Base-by-base conservation (phyloP, 2,329 filamentous ascomycete genomes). In the Botrytis porri region DNA sequence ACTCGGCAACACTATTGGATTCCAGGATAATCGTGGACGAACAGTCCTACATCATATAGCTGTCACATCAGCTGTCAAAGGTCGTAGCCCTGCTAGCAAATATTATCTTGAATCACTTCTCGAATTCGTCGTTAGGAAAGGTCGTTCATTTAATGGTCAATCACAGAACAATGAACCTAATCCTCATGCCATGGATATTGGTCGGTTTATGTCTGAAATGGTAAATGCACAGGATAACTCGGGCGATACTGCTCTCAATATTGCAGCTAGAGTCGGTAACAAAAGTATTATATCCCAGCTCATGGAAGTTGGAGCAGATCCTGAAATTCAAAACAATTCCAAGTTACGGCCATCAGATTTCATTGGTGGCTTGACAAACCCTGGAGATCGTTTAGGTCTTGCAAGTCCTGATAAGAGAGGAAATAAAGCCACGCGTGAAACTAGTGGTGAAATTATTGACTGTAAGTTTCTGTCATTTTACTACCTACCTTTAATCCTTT, bases 11-110 rank as follows among this genome's bases (percentile, higher is more conserved):
- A 95, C 95, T 0, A 97, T 99, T 75, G 95, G 98, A 77, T 90
- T 97, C 61, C 88, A 94, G 35, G 96, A 99, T 81, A 89, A 93
- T 62, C 94, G 94, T 81, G 95, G 95, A 14, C 88, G 96, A 54
- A 98, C 95, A 0, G 94, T 98, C 22, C 85, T 99, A 37, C 96
- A 99, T 80, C 96, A 99, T 80, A 98, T 99, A 78, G 95, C 96
- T 8, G 90, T 98, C 48, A 97, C 96, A 25, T 98, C 95, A 75
- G 96, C 95, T 10, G 96, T 98, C 78, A 97, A 97, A 81, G 95
- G 95, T 10, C 90, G 96, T 66, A 95, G 93, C 73, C 90, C 93
- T 60, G 95, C 96, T 35, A 97, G 94, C 81, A 93, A 95, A 76
- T 98, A 98, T 81, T 99, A 99, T 79, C 88, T 99, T 2, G 96